phyloP scores from a whole-genome alignment of 2,329 filamentous ascomycete genomes.

The Aureobasidium sp. region DNA sequence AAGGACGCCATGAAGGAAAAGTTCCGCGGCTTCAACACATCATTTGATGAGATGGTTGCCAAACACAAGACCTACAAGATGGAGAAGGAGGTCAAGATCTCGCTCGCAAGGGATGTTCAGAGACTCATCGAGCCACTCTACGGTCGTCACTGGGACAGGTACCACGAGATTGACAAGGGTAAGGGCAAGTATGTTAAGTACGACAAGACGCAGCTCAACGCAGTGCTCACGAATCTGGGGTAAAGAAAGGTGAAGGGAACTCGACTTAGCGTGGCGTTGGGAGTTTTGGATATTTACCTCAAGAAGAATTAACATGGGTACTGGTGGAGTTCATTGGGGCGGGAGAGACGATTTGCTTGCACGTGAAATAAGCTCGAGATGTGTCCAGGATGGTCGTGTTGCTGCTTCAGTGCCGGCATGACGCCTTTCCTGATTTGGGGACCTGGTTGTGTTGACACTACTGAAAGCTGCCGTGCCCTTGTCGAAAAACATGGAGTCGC shows the following conservation, averaged over 20 bases:
- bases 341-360: not conserved
- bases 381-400: conserved; percentile 4
- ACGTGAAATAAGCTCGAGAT: not conserved
- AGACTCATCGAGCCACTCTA: conserved; percentile 91
- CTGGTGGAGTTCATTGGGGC: not conserved
- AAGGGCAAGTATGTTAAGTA: conserved; percentile 98
- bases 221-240: conserved; percentile 37
- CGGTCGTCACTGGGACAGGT: conserved; percentile 90
- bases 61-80: conserved; percentile 79
- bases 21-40: conserved; percentile 82
- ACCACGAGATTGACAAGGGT: conserved; percentile 95
- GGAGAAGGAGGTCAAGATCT: conserved; percentile 80
- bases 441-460: not conserved
- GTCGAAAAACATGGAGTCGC: not conserved
- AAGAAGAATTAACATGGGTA: not conserved
- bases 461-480: not conserved
- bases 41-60: conserved; percentile 80
- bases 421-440: conserved; percentile 1
- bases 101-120: conserved; percentile 77
- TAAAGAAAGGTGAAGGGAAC: conserved; percentile 1
- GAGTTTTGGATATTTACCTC: not conserved
- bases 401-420: conserved; percentile 4
- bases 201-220: conserved; percentile 74
- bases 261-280: conserved; percentile 15
- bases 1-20: conserved; percentile 96